Percentiles rank a stretch among this genome's conserved stretches.
Conservation (phyloP, 2,329 filamentous ascomycete species). For the Ceratocystis eucalypticola region DNA sequence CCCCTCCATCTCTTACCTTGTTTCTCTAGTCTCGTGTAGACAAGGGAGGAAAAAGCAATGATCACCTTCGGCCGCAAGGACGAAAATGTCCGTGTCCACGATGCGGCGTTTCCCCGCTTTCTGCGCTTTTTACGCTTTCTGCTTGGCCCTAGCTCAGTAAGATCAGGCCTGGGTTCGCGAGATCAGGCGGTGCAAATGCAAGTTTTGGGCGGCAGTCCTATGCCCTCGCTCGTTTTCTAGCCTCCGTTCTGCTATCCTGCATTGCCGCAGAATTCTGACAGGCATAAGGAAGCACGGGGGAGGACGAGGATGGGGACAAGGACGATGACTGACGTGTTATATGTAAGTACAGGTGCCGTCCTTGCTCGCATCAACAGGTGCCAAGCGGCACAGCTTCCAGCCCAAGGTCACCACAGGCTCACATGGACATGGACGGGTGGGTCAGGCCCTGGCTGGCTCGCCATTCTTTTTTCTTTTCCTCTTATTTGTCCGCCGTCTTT, state of each 20-base stretch:
- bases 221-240: too few relatives aligned
- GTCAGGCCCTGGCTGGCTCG: neutral
- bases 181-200: too few relatives aligned
- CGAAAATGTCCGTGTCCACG: constrained; percentile 3
- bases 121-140: neutral
- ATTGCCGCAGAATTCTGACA: too few relatives aligned
- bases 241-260: too few relatives aligned
- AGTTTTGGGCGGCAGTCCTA: too few relatives aligned
- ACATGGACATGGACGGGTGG: neutral
- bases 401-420: too few relatives aligned
- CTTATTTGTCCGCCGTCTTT: neutral
- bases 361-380: too few relatives aligned
- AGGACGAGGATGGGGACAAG: too few relatives aligned
- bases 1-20: neutral
- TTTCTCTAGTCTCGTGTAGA: neutral
- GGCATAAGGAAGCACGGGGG: too few relatives aligned
- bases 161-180: neutral
- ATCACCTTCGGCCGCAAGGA: constrained; percentile 2
- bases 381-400: too few relatives aligned
- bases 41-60: neutral
- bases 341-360: too few relatives aligned
- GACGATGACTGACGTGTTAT: too few relatives aligned
- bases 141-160: neutral
- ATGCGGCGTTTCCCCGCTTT: constrained; percentile 2
- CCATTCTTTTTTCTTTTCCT: neutral